Conservation (phyloP, 306 rosid genomes). For the Oemleria cerasiformis region DNA sequence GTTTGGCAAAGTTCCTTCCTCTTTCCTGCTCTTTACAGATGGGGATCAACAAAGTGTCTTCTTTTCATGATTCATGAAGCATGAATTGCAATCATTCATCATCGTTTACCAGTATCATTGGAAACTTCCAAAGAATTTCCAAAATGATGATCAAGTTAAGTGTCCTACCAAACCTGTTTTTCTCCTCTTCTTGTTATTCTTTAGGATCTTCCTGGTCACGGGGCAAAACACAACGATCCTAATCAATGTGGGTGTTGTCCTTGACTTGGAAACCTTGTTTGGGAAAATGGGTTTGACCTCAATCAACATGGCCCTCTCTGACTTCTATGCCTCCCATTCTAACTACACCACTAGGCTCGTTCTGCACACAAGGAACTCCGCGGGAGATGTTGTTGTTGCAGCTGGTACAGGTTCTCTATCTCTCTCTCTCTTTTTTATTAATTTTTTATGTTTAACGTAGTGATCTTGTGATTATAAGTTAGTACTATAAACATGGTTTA, state of each 20-base stretch:
- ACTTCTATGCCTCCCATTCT: constrained; percentile 17
- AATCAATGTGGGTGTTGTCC: constrained; percentile 14
- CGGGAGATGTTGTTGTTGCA: neutral
- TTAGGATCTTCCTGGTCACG: neutral
- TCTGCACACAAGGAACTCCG: constrained; percentile 2
- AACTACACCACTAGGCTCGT: neutral
- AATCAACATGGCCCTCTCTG: constrained; percentile 8
- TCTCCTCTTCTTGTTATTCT: neutral
- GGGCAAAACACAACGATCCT: neutral
- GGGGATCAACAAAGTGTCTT: neutral
- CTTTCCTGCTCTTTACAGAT: too few relatives aligned
- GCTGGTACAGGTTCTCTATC: constrained; percentile 4
- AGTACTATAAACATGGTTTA: too few relatives aligned
- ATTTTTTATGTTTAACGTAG: too few relatives aligned
- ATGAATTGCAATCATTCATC: neutral
- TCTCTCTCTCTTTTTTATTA: neutral
- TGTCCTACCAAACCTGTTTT: neutral
- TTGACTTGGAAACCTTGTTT: neutral
- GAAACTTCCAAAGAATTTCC: neutral
- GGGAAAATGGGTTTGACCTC: constrained; percentile 3
- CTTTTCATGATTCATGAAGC: neutral
- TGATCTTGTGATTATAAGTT: too few relatives aligned
- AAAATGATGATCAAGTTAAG: neutral
- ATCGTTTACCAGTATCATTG: too few relatives aligned
- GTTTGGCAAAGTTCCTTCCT: too few relatives aligned